Percentiles rank a stretch among this genome's conserved stretches.
Conservation (phyloP, 345 rosid genomes). For the Sisymbrium altissimum region DNA sequence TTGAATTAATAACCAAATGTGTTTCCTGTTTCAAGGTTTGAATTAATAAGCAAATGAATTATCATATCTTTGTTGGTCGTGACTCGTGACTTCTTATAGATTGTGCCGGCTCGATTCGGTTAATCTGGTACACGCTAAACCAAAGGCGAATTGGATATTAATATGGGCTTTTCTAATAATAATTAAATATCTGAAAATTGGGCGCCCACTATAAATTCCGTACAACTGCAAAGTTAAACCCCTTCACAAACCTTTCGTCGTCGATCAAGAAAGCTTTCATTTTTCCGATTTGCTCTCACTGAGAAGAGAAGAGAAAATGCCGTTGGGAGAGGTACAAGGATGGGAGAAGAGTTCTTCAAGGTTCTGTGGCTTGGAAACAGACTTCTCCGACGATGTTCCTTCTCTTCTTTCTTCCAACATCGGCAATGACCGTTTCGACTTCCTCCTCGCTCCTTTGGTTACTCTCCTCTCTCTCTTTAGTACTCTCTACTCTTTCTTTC, state of each 20-base stretch:
- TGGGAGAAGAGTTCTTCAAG: slow-evolving; percentile 61
- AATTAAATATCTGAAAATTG: neutral
- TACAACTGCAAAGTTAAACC: neutral
- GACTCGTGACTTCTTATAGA: neutral
- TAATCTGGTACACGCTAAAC: neutral
- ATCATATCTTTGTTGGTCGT: too few species aligned
- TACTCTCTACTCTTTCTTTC: neutral
- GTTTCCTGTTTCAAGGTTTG: too few species aligned
- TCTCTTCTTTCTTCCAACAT: slow-evolving; percentile 52
- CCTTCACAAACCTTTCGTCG: neutral
- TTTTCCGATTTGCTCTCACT: neutral
- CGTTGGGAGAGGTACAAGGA: slow-evolving; percentile 52
- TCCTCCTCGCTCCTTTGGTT: slow-evolving; percentile 66
- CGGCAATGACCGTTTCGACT: slow-evolving; percentile 53
- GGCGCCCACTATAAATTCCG: neutral
- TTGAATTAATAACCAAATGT: too few species aligned
- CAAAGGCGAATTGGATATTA: neutral
- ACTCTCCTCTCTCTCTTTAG: slow-evolving; percentile 41
- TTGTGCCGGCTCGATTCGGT: neutral
- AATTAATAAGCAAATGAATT: too few species aligned
- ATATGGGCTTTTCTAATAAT: neutral
- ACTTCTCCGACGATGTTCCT: slow-evolving; percentile 57
- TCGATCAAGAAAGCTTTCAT: neutral
- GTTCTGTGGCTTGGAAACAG: slow-evolving; percentile 76
- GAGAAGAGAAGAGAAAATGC: slow-evolving; percentile 37